These are phyloP conservation scores for Carex myosuroides DNA, from an alignment of 176 grass and related monocot species.

Conservation along the genomic window DNA sequence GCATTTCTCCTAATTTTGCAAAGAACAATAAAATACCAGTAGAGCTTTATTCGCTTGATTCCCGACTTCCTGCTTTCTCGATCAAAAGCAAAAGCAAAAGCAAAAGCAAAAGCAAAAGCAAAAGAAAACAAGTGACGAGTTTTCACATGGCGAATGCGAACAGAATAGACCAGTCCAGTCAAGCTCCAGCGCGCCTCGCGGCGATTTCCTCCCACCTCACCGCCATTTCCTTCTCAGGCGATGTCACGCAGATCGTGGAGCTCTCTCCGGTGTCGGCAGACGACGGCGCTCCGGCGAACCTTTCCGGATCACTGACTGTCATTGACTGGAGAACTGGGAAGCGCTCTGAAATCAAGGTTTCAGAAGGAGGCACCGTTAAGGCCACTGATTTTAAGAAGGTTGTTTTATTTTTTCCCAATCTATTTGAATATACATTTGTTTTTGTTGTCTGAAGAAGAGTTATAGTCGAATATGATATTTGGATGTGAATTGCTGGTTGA, in stretches of 20 bases:
- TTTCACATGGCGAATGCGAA: neutral
- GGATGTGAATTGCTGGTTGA: neutral
- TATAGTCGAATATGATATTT: neutral
- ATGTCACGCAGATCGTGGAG: slow-evolving; percentile 24
- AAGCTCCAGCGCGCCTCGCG: slow-evolving; percentile 38
- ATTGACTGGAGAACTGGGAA: slow-evolving; percentile 61
- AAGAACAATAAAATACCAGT: neutral
- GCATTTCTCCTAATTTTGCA: neutral
- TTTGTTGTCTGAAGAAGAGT: neutral
- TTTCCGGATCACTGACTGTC: slow-evolving; percentile 44
- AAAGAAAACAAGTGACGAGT: neutral
- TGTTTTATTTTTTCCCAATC: neutral
- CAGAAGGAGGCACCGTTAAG: slow-evolving; percentile 58
- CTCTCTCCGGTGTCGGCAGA: slow-evolving; percentile 30
- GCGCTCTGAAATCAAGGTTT: slow-evolving; percentile 51
- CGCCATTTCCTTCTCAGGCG: neutral
- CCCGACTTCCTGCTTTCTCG: neutral
- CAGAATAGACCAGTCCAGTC: slow-evolving; percentile 22
- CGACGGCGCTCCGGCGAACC: slow-evolving; percentile 6
- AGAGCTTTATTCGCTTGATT: neutral
- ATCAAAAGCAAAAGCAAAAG: neutral
- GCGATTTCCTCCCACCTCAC: slow-evolving; percentile 46
- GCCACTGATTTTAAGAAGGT: slow-evolving; percentile 88
- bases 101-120: neutral
- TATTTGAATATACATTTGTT: neutral